phyloP scores from a whole-genome alignment of 441 rosid genomes.

The Mallotus japonicus region DNA sequence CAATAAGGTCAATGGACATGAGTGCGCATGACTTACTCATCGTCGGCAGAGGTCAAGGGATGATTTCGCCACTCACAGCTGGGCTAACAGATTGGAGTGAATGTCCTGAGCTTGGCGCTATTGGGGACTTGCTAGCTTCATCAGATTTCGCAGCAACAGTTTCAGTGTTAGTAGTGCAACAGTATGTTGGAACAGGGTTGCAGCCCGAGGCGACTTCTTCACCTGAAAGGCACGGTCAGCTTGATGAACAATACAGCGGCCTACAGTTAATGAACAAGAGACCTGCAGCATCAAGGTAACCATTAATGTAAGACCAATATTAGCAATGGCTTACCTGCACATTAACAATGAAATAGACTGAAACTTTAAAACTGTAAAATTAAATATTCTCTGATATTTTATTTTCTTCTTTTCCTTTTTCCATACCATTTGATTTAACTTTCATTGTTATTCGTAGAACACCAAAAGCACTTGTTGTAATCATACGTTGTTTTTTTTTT shows the following conservation, averaged over 20 bases:
- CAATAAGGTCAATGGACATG: conserved; percentile 62
- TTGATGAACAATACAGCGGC: conserved; percentile 30
- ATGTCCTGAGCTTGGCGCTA: conserved; percentile 95
- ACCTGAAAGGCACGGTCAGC: conserved; percentile 44
- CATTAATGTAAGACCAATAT: not conserved
- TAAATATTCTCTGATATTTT: not conserved
- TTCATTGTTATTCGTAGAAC: not conserved
- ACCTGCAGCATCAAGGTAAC: conserved; percentile 17
- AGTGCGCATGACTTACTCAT: conserved; percentile 66
- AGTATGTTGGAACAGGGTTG: conserved; percentile 42
- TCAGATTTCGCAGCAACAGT: conserved; percentile 82
- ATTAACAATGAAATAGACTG: too few relatives aligned
- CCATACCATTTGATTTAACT: not conserved
- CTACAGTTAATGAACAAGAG: conserved; percentile 27
- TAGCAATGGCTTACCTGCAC: too few relatives aligned
- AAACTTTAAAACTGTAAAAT: too few relatives aligned
- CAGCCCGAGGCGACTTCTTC: conserved; percentile 33
- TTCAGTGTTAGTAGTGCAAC: conserved; percentile 86
- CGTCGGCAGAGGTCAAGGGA: conserved; percentile 90
- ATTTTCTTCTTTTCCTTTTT: too few relatives aligned
- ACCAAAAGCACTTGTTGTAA: not conserved
- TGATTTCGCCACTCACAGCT: conserved; percentile 64
- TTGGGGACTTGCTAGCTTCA: conserved; percentile 91
- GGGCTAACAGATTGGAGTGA: conserved; percentile 99
- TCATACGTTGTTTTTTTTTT: too few relatives aligned